Evolutionary conservation across 225 moss, liverwort and hornwort species (phyloP), one percentile per base, ranked within the genome.

Genomic region (Polytrichum commune): DNA sequence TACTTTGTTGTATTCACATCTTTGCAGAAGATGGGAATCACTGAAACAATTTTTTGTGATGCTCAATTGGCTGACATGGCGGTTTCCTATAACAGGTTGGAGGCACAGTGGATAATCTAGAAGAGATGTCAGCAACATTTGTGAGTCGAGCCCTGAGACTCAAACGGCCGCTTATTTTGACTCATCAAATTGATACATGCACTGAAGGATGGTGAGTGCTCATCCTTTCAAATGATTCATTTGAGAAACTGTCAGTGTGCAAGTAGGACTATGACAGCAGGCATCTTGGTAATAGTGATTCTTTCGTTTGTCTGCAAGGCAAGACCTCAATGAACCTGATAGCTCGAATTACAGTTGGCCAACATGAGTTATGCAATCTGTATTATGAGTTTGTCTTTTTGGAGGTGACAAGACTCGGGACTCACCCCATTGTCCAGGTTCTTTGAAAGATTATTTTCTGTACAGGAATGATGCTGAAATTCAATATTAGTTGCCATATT

Each of bases 121-220:
- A 90, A 85, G 98, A 98, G 82, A 95, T 85, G 72, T 93, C 90
- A 83, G 98, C 93, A 71, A 88, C 88, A 35, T 86, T 88, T 83
- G 80, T 90, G 72, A 95, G 91, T 72, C 90, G 93, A 32, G 91
- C 90, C 33, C 74, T 98, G 26, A 80, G 87, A 70, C 79, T 88
- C 29, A 82, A 88, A 72, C 69, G 79, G 46, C 90, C 93, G 57
- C 78, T 98, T 62, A 82, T 81, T 75, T 78, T 98, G 63, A 98
- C 95, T 23, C 98, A 98, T 75, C 98, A 98, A 78, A 95, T 98
- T 46, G 98, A 98, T 72, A 83, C 95, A 25, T 98, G 98, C 81
- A 98, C 93, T 33, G 98, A 98, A 85, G 98, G 98, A 54, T 98
- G 98, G 96, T 97, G 58, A 58, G 58, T 20, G n/a, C 22, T n/a